Base-by-base conservation (phyloP, 257 asterid species). In the Scutellaria minor region DNA sequence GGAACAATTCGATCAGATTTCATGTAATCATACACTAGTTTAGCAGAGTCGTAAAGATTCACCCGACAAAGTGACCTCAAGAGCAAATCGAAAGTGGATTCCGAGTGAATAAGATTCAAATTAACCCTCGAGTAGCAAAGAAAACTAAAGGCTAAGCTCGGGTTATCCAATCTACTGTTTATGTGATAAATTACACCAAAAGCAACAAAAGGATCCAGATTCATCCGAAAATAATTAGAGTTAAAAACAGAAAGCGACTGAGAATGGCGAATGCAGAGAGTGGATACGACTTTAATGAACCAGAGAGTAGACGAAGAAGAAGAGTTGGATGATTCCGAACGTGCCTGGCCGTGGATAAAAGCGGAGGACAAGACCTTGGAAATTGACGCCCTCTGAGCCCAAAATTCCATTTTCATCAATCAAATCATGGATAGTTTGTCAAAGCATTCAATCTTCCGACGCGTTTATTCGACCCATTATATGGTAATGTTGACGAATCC, bases 261-360 rank as follows among this genome's bases (percentile, higher is more conserved):
- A 12, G 86, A 71, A 79, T 67, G 81, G 58, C 82, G 88, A 87
- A 85, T 57, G 78, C 92, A 90, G 75, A 95, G 88, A 42, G 96
- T 86, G 82, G 87, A 90, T 10, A 92, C 86, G 31, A 86, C 95
- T 82, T 95, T 95, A 70, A 83, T 51, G 87, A 92, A 95, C 99
- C 99, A 95, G 54, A 83, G 70, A 45, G 94, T 64, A n/a, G 88
- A 78, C 5, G 83, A 73, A 59, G 84, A 71, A 24, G 83, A 60
- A 62, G 82, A 22, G 73, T 55, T 80, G 50, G 86, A 62, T 1
- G 84, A 71, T 53, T 86, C 85, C 4, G 78, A 22, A 63, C 77
- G 68, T 67, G 87, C 64, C 39, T 77, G 80, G 70, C 80, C 82
- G 71, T 84, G 91, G 69, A 89, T 72, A 40, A 72, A 60, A 71